These are phyloP conservation scores for Pseudogymnoascus verrucosus DNA, from an alignment of 2,329 filamentous ascomycete genomes.

Conservation along the genomic window DNA sequence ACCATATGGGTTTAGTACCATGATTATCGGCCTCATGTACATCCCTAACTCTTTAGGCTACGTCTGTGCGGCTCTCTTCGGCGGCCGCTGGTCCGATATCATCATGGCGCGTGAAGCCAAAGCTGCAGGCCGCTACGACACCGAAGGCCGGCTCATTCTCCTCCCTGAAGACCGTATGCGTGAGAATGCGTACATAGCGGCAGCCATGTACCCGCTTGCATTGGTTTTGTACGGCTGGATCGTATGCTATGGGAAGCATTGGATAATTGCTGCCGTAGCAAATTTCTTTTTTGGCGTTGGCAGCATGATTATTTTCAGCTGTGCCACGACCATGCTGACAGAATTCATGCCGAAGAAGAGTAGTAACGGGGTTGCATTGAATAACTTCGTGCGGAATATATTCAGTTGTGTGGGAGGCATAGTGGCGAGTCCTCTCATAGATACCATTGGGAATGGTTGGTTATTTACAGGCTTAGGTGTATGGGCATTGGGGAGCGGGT, in stretches of 20 bases:
- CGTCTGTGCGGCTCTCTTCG: conserved; percentile 57
- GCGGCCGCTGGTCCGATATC: conserved; percentile 68
- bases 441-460: conserved; percentile 67
- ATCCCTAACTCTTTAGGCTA: conserved; percentile 71
- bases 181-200: conserved; percentile 73
- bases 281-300: conserved; percentile 69
- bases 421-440: conserved; percentile 62
- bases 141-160: conserved; percentile 56
- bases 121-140: conserved; percentile 62
- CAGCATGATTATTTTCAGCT: conserved; percentile 55
- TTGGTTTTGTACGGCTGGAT: conserved; percentile 75
- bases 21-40: conserved; percentile 69
- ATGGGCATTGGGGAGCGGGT: conserved; percentile 42
- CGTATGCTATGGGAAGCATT: conserved; percentile 52
- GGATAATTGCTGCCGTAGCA: conserved; percentile 54
- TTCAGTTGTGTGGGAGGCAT: conserved; percentile 64
- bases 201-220: conserved; percentile 59
- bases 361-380: conserved; percentile 67
- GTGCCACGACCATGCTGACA: conserved; percentile 68
- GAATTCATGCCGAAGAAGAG: conserved; percentile 70
- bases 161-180: conserved; percentile 74
- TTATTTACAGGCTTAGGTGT: conserved; percentile 57
- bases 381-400: conserved; percentile 75
- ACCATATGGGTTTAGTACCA: conserved; percentile 61
- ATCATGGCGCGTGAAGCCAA: conserved; percentile 73